Evolutionary conservation across 2,329 filamentous ascomycete genomes (phyloP).

Genomic region (Pseudocercospora fuligena): DNA sequence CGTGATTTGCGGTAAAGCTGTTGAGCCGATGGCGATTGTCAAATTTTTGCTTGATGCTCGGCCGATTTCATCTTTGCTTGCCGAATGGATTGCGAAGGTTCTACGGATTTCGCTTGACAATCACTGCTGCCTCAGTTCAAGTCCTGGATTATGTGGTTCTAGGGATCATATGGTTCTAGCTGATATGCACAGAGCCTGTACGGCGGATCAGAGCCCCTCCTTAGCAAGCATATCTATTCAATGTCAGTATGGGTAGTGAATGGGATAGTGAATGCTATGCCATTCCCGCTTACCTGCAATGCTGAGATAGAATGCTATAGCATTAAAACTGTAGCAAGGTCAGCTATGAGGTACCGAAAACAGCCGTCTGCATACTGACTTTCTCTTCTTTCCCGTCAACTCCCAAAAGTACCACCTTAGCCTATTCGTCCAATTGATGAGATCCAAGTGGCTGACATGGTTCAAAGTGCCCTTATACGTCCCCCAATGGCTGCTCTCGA

Average conservation of each 20-base stretch:
- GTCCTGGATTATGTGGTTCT: too few relatives aligned
- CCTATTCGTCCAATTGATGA: constrained; percentile 70
- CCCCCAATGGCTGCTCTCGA: constrained; percentile 65
- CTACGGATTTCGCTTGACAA: too few relatives aligned
- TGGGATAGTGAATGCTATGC: too few relatives aligned
- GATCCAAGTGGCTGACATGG: constrained; percentile 66
- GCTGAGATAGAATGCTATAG: constrained; percentile 59
- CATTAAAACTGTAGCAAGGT: constrained; percentile 60
- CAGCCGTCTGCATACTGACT: constrained; percentile 44
- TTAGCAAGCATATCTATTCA: constrained; percentile 47
- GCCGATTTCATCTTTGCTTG: too few relatives aligned
- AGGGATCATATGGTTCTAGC: too few relatives aligned
- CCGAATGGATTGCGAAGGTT: too few relatives aligned
- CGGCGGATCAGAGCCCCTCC: constrained; percentile 40
- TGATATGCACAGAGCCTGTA: too few relatives aligned
- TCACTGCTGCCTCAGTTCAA: too few relatives aligned
- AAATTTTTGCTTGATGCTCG: not conserved
- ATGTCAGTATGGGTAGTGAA: not conserved
- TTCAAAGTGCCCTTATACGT: constrained; percentile 66
- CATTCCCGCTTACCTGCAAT: constrained; percentile 64
- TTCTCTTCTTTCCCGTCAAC: constrained; percentile 60
- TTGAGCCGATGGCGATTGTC: not conserved
- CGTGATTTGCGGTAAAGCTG: too few relatives aligned
- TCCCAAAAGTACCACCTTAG: constrained; percentile 63
- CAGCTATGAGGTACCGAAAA: not conserved